phyloP scores from a whole-genome alignment of 1,139 yeast species.

The Kazachstania sp. region DNA sequence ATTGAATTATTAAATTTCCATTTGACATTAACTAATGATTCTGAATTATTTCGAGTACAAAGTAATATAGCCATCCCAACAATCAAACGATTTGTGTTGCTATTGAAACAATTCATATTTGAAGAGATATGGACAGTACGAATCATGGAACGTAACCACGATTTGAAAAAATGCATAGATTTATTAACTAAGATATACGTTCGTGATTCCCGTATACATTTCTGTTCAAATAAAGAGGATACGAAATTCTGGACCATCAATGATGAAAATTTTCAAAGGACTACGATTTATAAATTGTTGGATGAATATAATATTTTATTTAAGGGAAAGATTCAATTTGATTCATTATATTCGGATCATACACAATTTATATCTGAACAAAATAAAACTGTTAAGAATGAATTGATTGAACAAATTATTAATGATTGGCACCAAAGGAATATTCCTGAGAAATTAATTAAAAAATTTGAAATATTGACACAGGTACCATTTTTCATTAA shows the following conservation, averaged over 20 bases:
- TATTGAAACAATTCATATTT: conserved; percentile 50
- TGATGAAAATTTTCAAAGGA: conserved; percentile 19
- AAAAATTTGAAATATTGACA: conserved; percentile 44
- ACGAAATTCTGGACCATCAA: conserved; percentile 46
- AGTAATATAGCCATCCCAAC: conserved; percentile 15
- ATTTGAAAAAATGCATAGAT: conserved; percentile 38
- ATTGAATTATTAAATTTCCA: conserved; percentile 38
- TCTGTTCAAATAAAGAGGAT: conserved; percentile 33
- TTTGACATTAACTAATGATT: conserved; percentile 61
- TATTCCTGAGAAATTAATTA: conserved; percentile 17
- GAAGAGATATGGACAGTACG: too few relatives aligned
- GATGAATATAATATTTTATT: conserved; percentile 23
- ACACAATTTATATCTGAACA: background rate
- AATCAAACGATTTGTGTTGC: conserved; percentile 41
- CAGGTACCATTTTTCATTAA: conserved; percentile 73
- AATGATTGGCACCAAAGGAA: conserved; percentile 10
- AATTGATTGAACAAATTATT: conserved; percentile 9
- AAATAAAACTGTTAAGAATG: conserved; percentile 8
- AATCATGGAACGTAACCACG: too few relatives aligned
- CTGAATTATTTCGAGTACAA: conserved; percentile 40
- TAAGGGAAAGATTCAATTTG: conserved; percentile 18
- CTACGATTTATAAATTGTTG: conserved; percentile 19
- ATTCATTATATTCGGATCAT: background rate
- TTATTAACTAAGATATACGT: conserved; percentile 61
- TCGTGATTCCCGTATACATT: conserved; percentile 58